Evolutionary conservation across 2,329 filamentous ascomycete genomes (phyloP).

Genomic region (Lithohypha guttulata): DNA sequence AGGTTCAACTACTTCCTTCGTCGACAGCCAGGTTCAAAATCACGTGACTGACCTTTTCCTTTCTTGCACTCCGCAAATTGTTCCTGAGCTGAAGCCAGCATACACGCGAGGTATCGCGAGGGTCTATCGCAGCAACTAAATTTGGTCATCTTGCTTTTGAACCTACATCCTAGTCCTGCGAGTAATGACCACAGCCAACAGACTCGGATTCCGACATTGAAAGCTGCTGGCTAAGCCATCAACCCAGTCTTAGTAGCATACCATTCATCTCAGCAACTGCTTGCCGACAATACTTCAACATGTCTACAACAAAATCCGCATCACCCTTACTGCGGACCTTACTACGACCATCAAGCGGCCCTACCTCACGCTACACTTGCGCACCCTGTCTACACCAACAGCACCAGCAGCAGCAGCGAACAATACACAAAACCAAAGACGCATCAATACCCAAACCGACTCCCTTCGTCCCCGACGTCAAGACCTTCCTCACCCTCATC

Average conservation of each 20-base stretch:
- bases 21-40: too few relatives aligned
- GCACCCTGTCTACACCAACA: constrained; percentile 17
- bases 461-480: constrained; percentile 40
- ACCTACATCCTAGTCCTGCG: too few relatives aligned
- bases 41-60: constrained; percentile 3
- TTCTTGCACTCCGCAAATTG: constrained; percentile 7
- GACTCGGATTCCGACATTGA: too few relatives aligned
- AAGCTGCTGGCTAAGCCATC: too few relatives aligned
- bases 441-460: constrained; percentile 57
- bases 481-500: constrained; percentile 81
- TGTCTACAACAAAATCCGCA: constrained; percentile 5
- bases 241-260: too few relatives aligned
- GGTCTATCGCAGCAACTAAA: too few relatives aligned
- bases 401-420: constrained; percentile 25
- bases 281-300: not conserved
- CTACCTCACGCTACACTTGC: constrained; percentile 15
- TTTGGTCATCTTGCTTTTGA: too few relatives aligned
- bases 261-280: too few relatives aligned
- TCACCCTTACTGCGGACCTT: constrained; percentile 13
- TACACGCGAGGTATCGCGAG: too few relatives aligned
- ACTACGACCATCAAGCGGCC: constrained; percentile 13
- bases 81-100: constrained; percentile 1
- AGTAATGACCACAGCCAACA: too few relatives aligned
- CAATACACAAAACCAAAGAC: constrained; percentile 31
- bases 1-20: too few relatives aligned